phyloP scores from a whole-genome alignment of 2,329 filamentous ascomycete genomes.

The Phaeosphaeria sp. region DNA sequence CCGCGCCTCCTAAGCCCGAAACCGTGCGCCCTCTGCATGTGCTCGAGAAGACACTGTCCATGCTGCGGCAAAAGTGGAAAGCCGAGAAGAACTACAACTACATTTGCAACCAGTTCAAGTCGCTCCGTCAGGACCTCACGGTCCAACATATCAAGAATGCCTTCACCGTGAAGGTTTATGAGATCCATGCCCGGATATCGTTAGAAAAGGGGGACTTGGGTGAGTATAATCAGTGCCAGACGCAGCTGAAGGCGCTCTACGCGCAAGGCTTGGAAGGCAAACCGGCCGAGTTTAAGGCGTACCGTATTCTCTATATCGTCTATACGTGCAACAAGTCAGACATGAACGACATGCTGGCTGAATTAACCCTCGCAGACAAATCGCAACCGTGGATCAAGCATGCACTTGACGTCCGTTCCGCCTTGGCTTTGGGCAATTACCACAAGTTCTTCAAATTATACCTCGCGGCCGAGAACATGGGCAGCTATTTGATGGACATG shows the following conservation, averaged over 20 bases:
- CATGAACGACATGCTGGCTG: slow-evolving; percentile 97
- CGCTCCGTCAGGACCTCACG: slow-evolving; percentile 94
- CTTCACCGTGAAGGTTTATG: slow-evolving; percentile 95
- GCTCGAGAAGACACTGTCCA: slow-evolving; percentile 81
- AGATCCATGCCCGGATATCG: slow-evolving; percentile 96
- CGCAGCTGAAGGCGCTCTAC: slow-evolving; percentile 92
- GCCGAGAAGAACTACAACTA: slow-evolving; percentile 94
- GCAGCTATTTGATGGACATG: slow-evolving; percentile 98
- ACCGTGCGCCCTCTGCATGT: slow-evolving; percentile 84
- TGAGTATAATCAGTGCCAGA: slow-evolving; percentile 99
- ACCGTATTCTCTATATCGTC: slow-evolving; percentile 99
- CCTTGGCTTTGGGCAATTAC: slow-evolving; percentile 92
- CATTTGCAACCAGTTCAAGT: slow-evolving; percentile 99
- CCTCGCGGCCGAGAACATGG: slow-evolving; percentile 93
- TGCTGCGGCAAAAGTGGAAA: slow-evolving; percentile 94
- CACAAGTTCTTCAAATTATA: slow-evolving; percentile 98
- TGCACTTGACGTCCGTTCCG: slow-evolving; percentile 88
- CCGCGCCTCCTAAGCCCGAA: slow-evolving; percentile 84
- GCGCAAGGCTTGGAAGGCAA: slow-evolving; percentile 85
- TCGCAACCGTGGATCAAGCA: slow-evolving; percentile 82
- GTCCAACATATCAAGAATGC: slow-evolving; percentile 97
- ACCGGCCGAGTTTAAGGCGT: slow-evolving; percentile 95
- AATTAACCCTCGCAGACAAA: slow-evolving; percentile 98
- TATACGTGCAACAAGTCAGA: slow-evolving; percentile 98
- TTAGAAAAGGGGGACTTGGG: slow-evolving; percentile 98